phyloP scores from a whole-genome alignment of 202 grass and related monocot species.

The Miscanthus sacchariflorus region DNA sequence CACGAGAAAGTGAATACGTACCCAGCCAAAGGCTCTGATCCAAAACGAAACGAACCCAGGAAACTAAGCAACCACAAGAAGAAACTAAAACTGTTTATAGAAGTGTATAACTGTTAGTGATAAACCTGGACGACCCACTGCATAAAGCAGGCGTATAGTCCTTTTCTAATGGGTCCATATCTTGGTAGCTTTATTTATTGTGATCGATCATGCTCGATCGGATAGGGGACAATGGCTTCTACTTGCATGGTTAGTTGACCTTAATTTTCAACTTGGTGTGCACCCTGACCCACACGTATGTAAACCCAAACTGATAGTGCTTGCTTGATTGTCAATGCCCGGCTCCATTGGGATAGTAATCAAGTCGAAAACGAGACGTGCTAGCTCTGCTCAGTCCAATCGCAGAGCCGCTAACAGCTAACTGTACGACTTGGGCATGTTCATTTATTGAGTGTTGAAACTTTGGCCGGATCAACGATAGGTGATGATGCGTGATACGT shows the following conservation, averaged over 20 bases:
- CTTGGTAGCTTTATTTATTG: not conserved
- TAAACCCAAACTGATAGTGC: not conserved
- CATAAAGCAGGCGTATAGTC: not conserved
- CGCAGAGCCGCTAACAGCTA: not conserved
- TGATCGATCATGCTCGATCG: not conserved
- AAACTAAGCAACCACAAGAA: too few species aligned
- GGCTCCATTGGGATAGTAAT: constrained; percentile 10
- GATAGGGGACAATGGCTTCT: not conserved
- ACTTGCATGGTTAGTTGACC: not conserved
- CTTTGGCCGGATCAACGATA: not conserved
- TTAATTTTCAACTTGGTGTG: not conserved
- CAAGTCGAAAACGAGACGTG: constrained; percentile 2
- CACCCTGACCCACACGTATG: not conserved
- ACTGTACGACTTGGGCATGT: not conserved
- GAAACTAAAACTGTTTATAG: too few species aligned
- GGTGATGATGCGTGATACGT: too few species aligned
- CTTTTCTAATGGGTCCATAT: not conserved
- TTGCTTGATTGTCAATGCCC: not conserved
- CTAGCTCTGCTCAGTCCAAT: not conserved
- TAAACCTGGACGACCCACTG: too few species aligned
- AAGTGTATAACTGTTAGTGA: too few species aligned
- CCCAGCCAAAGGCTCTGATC: too few species aligned
- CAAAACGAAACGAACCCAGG: too few species aligned
- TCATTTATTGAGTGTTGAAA: not conserved
- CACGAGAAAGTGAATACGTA: not conserved